phyloP scores from a whole-genome alignment of 2,329 filamentous ascomycete genomes.

The Neonectria coccinea region DNA sequence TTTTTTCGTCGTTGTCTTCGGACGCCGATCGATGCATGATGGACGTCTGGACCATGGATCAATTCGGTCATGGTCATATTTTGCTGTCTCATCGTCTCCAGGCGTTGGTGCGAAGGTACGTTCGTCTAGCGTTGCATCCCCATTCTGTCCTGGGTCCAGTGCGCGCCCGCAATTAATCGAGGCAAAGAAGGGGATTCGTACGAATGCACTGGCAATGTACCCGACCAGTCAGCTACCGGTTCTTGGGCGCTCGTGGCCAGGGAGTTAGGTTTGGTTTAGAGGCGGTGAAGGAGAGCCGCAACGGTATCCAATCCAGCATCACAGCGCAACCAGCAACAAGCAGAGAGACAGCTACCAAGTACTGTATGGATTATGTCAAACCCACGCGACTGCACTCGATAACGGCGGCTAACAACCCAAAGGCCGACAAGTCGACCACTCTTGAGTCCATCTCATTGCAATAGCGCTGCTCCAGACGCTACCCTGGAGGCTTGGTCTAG shows the following conservation, averaged over 20 bases:
- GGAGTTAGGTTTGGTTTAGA: neutral
- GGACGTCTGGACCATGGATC: neutral
- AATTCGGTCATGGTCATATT: neutral
- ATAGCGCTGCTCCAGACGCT: neutral
- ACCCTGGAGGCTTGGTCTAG: neutral
- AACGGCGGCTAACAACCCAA: neutral
- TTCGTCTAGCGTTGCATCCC: conserved; percentile 5
- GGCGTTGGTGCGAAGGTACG: neutral
- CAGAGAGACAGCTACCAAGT: neutral
- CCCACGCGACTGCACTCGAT: neutral
- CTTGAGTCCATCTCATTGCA: neutral
- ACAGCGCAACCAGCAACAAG: neutral
- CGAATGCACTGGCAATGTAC: neutral
- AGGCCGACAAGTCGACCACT: neutral
- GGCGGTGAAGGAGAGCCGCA: conserved; percentile 1
- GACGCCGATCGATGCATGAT: conserved; percentile 11
- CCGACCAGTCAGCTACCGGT: neutral
- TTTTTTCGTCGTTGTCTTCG: neutral
- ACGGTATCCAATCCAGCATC: neutral
- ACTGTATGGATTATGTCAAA: neutral
- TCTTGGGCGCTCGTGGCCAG: neutral
- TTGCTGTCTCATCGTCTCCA: neutral
- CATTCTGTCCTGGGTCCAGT: neutral
- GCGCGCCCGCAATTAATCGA: conserved; percentile 1
- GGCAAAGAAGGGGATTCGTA: neutral